Conservation (phyloP, 805 yeast genomes). For the Hanseniaspora thailandica region DNA sequence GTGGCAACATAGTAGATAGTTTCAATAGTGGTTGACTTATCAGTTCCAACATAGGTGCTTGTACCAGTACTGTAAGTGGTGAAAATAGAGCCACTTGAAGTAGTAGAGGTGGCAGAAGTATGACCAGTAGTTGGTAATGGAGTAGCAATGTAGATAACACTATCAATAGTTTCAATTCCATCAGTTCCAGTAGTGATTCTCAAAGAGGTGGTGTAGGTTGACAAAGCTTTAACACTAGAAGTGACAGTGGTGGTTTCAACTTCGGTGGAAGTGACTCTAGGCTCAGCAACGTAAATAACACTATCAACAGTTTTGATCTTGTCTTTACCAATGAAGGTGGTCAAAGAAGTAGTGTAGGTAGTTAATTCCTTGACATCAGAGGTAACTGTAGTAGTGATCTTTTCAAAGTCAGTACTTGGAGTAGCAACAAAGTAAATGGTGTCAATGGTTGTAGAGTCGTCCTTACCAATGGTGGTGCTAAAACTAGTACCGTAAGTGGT, state of each 20-base stretch:
- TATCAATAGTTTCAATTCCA: neutral
- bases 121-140: constrained; percentile 9
- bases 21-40: constrained; percentile 5
- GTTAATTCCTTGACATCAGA: neutral
- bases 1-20: neutral
- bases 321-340: neutral
- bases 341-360: neutral
- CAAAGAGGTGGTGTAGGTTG: neutral
- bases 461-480: neutral
- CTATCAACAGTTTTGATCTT: neutral
- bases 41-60: too few relatives aligned
- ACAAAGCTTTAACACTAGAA: neutral
- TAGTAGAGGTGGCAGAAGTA: neutral
- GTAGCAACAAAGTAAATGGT: constrained; percentile 17
- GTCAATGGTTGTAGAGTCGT: neutral
- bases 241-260: neutral
- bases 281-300: neutral
- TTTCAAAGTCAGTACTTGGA: constrained; percentile 4
- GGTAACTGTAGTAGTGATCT: neutral
- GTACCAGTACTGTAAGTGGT: too few relatives aligned
- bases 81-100: neutral
- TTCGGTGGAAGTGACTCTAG: neutral
- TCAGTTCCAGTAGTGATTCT: neutral
- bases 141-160: constrained; percentile 16
- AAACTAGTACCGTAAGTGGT: neutral